A percentile compares a stretch with the other conserved stretches of the same genome.
These are phyloP conservation scores for Tulasnella sp. DNA, from an alignment of 768 basidiomycete species.

Conservation along the genomic window DNA sequence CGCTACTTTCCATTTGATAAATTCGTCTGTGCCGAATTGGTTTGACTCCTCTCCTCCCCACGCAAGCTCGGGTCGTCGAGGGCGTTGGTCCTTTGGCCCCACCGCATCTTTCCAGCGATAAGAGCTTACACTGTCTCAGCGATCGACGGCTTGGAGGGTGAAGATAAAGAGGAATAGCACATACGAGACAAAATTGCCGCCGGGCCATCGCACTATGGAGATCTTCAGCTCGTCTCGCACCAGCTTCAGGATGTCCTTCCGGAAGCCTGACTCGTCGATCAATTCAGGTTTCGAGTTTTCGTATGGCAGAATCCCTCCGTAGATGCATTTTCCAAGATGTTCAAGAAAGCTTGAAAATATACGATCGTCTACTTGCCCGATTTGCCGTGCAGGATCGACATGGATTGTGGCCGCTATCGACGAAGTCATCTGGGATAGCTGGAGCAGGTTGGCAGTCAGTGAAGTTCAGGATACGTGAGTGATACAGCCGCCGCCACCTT, in stretches of 20 bases:
- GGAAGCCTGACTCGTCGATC: slow-evolving; percentile 39
- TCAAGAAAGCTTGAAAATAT: slow-evolving; percentile 58
- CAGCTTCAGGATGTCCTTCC: slow-evolving; percentile 44
- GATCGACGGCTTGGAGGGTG: background rate
- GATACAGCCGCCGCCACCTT: too few species aligned
- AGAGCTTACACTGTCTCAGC: slow-evolving; percentile 34
- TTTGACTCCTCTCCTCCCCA: slow-evolving; percentile 56
- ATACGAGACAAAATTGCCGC: slow-evolving; percentile 33
- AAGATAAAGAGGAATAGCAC: background rate
- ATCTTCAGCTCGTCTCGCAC: slow-evolving; percentile 41
- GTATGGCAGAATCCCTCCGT: slow-evolving; percentile 41
- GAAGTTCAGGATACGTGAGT: too few species aligned
- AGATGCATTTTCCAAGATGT: slow-evolving; percentile 52
- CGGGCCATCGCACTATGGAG: slow-evolving; percentile 47
- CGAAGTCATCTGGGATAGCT: background rate
- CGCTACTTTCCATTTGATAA: slow-evolving; percentile 40
- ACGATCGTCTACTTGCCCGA: slow-evolving; percentile 26
- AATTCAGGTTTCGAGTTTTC: slow-evolving; percentile 31
- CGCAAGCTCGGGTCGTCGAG: slow-evolving; percentile 51
- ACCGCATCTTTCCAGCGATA: slow-evolving; percentile 56
- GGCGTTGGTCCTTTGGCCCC: slow-evolving; percentile 43
- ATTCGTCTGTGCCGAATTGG: slow-evolving; percentile 51
- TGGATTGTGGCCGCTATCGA: slow-evolving; percentile 19
- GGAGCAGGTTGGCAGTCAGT: too few species aligned
- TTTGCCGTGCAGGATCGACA: slow-evolving; percentile 25